Evolutionary conservation across 176 grass and related monocot genomes (phyloP).

Genomic region (Rhynchospora pubera): DNA sequence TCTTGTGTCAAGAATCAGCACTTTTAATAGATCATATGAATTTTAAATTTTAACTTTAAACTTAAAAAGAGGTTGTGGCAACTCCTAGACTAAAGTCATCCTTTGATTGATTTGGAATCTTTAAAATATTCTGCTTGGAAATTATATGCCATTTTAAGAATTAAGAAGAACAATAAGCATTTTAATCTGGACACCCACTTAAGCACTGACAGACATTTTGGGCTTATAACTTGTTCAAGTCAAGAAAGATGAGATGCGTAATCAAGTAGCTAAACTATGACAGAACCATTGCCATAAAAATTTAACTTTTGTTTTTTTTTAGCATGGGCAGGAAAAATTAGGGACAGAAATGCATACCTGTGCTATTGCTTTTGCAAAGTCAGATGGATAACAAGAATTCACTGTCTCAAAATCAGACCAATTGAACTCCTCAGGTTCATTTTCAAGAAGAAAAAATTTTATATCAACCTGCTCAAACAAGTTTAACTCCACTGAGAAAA

Average conservation of each 20-base stretch:
- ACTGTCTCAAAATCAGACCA: slow-evolving; percentile 89
- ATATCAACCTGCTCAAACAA: slow-evolving; percentile 39
- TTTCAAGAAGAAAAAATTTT: slow-evolving; percentile 39
- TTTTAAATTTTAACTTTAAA: neutral
- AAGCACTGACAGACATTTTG: neutral
- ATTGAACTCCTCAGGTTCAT: slow-evolving; percentile 26
- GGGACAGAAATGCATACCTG: slow-evolving; percentile 32
- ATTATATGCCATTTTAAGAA: slow-evolving; percentile 6
- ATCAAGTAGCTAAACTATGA: neutral
- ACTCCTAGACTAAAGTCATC: neutral
- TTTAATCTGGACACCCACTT: neutral
- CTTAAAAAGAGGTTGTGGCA: neutral
- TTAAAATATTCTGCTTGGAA: neutral
- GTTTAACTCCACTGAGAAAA: slow-evolving; percentile 1
- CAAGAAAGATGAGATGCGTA: neutral
- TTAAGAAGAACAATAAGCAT: neutral
- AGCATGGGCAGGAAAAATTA: neutral
- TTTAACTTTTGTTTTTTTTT: neutral
- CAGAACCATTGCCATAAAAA: neutral
- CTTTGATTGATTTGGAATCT: neutral
- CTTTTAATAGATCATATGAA: neutral
- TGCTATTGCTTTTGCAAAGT: slow-evolving; percentile 73
- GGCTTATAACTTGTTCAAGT: neutral
- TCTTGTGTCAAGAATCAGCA: neutral
- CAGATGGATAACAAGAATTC: slow-evolving; percentile 60